Evolutionary conservation across 768 basidiomycete species (phyloP).

Genomic region (Leccinum incarnatum): DNA sequence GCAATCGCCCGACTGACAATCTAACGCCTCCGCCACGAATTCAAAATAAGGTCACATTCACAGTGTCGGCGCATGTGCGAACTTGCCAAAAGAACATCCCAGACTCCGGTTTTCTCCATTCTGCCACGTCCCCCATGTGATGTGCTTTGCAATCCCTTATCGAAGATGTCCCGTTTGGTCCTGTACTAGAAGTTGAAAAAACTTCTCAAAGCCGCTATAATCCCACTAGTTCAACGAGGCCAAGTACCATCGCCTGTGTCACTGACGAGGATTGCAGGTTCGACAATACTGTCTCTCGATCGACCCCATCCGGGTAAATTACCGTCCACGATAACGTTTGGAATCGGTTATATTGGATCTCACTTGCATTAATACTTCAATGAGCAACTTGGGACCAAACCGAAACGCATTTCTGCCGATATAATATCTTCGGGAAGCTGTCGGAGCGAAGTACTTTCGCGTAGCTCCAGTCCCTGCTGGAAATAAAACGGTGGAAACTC

Average conservation of each 20-base stretch:
- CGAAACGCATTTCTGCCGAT: constrained; percentile 68
- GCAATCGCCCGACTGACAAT: neutral
- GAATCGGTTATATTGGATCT: constrained; percentile 20
- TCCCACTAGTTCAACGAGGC: constrained; percentile 62
- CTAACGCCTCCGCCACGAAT: neutral
- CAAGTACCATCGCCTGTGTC: constrained; percentile 51
- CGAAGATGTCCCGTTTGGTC: constrained; percentile 68
- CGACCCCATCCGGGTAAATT: neutral
- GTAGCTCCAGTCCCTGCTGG: constrained; percentile 60
- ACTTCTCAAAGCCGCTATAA: constrained; percentile 63
- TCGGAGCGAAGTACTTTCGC: constrained; percentile 75
- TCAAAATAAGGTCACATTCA: constrained; percentile 1
- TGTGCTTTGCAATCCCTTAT: constrained; percentile 55
- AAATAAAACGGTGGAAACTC: constrained; percentile 66
- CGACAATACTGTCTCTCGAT: constrained; percentile 54
- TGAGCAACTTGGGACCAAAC: constrained; percentile 61
- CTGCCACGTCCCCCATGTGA: constrained; percentile 68
- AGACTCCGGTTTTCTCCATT: constrained; percentile 64
- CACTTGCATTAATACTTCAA: constrained; percentile 60
- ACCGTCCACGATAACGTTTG: neutral
- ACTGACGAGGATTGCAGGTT: constrained; percentile 61
- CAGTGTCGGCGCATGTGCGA: constrained; percentile 3
- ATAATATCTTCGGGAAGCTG: constrained; percentile 73
- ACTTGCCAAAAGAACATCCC: constrained; percentile 82
- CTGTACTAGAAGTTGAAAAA: constrained; percentile 57